Evolutionary conservation across 352 stramenopile species (phyloP).

Genomic region (Phytophthora citricola): DNA sequence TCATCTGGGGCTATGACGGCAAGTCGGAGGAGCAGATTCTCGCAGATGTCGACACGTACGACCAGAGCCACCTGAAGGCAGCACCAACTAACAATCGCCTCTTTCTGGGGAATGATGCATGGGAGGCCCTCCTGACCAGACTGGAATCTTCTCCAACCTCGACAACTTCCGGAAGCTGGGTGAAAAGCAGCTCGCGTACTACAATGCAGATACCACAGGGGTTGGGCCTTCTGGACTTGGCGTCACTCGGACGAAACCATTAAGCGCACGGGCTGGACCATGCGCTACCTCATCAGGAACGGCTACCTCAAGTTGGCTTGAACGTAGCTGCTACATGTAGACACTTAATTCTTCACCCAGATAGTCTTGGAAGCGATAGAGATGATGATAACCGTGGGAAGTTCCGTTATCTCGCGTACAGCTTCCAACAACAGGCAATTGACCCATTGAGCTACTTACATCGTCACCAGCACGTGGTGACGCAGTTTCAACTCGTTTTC

Average conservation of each 20-base stretch:
- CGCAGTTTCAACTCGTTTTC: constrained; percentile 24
- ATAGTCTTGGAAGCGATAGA: constrained; percentile 31
- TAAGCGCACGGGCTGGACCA: constrained; percentile 28
- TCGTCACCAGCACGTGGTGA: constrained; percentile 8
- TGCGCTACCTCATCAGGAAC: constrained; percentile 36
- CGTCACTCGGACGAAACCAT: constrained; percentile 41
- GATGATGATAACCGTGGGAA: constrained; percentile 21
- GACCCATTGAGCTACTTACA: constrained; percentile 12
- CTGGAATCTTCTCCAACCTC: constrained; percentile 29
- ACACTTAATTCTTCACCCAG: constrained; percentile 15
- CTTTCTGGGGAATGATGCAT: constrained; percentile 61
- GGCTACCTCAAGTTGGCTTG: constrained; percentile 22
- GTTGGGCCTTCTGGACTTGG: constrained; percentile 59
- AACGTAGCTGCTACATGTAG: neutral
- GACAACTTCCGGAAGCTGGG: constrained; percentile 37
- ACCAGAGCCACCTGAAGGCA: neutral
- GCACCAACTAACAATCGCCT: constrained; percentile 13
- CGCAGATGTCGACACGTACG: constrained; percentile 30
- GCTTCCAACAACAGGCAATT: constrained; percentile 16
- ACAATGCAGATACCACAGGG: constrained; percentile 19
- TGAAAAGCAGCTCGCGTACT: constrained; percentile 36
- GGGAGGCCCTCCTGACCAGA: constrained; percentile 24
- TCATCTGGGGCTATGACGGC: constrained; percentile 46
- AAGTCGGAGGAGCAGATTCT: constrained; percentile 28
- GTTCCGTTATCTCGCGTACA: neutral